Conservation (phyloP, 2,329 filamentous ascomycete genomes). For the Fusarium subglutinans region DNA sequence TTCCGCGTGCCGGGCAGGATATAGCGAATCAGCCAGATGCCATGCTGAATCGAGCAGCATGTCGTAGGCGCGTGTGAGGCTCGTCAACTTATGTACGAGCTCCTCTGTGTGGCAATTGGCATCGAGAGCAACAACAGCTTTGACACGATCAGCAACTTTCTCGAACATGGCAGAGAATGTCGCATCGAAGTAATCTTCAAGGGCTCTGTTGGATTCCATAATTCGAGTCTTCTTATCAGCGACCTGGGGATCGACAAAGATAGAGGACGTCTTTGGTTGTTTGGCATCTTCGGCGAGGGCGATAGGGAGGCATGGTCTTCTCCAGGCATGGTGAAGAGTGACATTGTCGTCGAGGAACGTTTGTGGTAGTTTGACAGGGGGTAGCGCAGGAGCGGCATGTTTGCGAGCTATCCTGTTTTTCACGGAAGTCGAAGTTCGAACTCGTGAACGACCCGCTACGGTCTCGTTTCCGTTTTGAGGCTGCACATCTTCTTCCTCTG, state of each 20-base stretch:
- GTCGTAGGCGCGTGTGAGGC: constrained; percentile 42
- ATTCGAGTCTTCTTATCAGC: constrained; percentile 34
- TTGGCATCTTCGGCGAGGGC: constrained; percentile 47
- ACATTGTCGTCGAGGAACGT: constrained; percentile 66
- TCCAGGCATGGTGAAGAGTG: constrained; percentile 37
- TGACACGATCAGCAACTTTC: constrained; percentile 26
- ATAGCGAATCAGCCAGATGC: constrained; percentile 48
- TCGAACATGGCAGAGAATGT: constrained; percentile 37
- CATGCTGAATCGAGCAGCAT: constrained; percentile 51
- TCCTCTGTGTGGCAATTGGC: constrained; percentile 8
- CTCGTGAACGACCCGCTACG: constrained; percentile 41
- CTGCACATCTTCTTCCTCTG: constrained; percentile 43
- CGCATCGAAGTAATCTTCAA: constrained; percentile 47
- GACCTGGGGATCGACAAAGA: constrained; percentile 40
- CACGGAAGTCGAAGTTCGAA: constrained; percentile 38
- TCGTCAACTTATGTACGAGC: constrained; percentile 30
- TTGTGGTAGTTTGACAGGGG: constrained; percentile 63
- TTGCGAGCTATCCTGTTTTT: constrained; percentile 47
- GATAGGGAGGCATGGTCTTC: constrained; percentile 43
- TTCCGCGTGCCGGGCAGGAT: constrained; percentile 47
- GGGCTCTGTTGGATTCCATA: constrained; percentile 37
- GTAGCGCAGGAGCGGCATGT: constrained; percentile 53
- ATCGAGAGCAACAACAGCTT: constrained; percentile 14
- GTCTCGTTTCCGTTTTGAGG: constrained; percentile 43
- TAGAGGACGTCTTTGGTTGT: constrained; percentile 45